Conservation (phyloP, 768 basidiomycete genomes). For the Mycena belliarum region DNA sequence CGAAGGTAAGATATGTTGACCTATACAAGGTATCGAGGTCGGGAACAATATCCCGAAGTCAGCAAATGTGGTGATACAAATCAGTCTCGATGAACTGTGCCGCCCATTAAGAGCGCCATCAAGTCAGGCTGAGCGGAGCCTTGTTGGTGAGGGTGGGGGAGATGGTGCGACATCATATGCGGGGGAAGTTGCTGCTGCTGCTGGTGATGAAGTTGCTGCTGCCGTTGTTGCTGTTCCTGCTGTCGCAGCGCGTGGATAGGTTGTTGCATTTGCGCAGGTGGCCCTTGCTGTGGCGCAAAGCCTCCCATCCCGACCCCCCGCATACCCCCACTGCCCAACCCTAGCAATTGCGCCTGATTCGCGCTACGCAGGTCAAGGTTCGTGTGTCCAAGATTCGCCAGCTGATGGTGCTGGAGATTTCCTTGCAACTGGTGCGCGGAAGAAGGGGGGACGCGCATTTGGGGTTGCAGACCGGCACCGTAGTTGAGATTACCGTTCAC, state of each 20-base stretch:
- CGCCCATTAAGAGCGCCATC: conserved; percentile 84
- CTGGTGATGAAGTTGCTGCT: conserved; percentile 37
- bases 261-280: conserved; percentile 39
- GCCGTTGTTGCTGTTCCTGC: conserved; percentile 32
- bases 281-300: conserved; percentile 50
- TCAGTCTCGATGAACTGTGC: conserved; percentile 57
- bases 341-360: conserved; percentile 53
- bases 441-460: conserved; percentile 55
- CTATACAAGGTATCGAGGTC: conserved; percentile 12
- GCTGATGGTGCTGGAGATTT: conserved; percentile 44
- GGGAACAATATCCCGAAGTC: conserved; percentile 7
- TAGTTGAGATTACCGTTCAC: conserved; percentile 47
- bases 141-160: conserved; percentile 58
- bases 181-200: conserved; percentile 65
- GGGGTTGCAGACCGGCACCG: conserved; percentile 38
- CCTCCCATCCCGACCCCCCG: conserved; percentile 42
- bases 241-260: conserved; percentile 52
- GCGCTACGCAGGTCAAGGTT: conserved; percentile 57
- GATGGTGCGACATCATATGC: conserved; percentile 48
- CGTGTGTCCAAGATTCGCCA: conserved; percentile 56
- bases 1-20: conserved; percentile 9
- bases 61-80: conserved; percentile 8
- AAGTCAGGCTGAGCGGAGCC: conserved; percentile 57
- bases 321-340: conserved; percentile 46
- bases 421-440: conserved; percentile 50